Base-by-base conservation (phyloP, 192 early-diverging fungal genomes). In the Endogone sp. region DNA sequence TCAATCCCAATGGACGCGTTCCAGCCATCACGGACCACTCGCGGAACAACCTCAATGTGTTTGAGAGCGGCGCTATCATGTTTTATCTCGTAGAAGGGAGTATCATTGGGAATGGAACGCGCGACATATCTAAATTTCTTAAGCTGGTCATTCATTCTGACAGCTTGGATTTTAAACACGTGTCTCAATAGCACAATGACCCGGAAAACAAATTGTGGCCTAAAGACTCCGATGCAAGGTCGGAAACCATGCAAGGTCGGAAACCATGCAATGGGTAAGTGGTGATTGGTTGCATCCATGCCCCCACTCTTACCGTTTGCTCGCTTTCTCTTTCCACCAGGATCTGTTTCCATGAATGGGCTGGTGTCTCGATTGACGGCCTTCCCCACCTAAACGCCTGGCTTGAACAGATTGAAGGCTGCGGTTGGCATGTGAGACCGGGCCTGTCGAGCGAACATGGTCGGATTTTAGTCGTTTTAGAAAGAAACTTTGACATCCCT, bases 31-130 rank as follows among this genome's bases (percentile, higher is more conserved):
- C 80, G 4, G 84, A 88, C 68, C 83, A 86, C 67, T 44, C 64
- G 16, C 74, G 75, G 30, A 70, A 72, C 55, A 81, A 84, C 71
- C 83, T 83, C 70, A 20, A 57, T 55, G 83, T 88, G 9, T 86
- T 88, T 66, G 86, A 88, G 64, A 79, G 69, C 28, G 85, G 78
- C 24, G 86, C 86, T 20, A 88, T 88, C 55, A 71, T 88, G 69
- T 63, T 77, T 11, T 88, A 86, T 74, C 71, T 88, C n/a, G n/a
- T n/a, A n/a, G n/a, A n/a, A n/a, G n/a, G n/a, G n/a, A n/a, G n/a
- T n/a, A n/a, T n/a, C n/a, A n/a, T n/a, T n/a, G n/a, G n/a, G n/a
- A n/a, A n/a, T n/a, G n/a, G n/a, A n/a, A n/a, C n/a, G n/a, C 59
- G 64, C 56, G 58, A 59, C 23, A 23, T 59, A 10, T 0, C 27